These are phyloP conservation scores for Chrysopogon serrulatus DNA, from an alignment of 176 grass and related monocot genomes.

Conservation along the genomic window DNA sequence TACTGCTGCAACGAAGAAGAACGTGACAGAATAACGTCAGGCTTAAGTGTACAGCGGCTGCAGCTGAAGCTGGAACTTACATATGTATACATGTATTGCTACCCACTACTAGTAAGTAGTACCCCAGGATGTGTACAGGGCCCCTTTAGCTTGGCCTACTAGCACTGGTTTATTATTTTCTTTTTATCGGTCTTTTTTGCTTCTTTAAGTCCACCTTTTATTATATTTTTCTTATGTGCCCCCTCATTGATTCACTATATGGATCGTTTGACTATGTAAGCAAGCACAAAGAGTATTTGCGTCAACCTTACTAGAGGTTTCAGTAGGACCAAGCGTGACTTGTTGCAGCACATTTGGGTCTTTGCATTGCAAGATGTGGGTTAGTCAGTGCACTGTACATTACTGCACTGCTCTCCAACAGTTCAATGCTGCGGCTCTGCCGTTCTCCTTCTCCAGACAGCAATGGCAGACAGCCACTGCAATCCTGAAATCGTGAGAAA, in stretches of 20 bases:
- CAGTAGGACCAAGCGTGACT: not conserved
- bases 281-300: not conserved
- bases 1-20: not conserved
- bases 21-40: not conserved
- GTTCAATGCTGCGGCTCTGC: not conserved
- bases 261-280: not conserved
- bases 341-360: not conserved
- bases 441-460: not conserved
- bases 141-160: not conserved
- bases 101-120: not conserved
- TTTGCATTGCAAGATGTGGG: not conserved
- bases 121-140: slow-evolving; percentile 23
- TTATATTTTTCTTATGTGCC: not conserved
- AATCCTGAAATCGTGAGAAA: not conserved
- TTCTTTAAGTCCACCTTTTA: not conserved
- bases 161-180: not conserved
- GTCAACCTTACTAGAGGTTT: not conserved
- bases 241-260: not conserved
- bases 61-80: slow-evolving; percentile 10
- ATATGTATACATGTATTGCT: not conserved
- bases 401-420: not conserved
- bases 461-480: not conserved
- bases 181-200: not conserved
- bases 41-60: slow-evolving; percentile 26
- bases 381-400: not conserved